Evolutionary conservation across 2,329 filamentous ascomycete genomes (phyloP).

Genomic region (Beauveria brongniartii): DNA sequence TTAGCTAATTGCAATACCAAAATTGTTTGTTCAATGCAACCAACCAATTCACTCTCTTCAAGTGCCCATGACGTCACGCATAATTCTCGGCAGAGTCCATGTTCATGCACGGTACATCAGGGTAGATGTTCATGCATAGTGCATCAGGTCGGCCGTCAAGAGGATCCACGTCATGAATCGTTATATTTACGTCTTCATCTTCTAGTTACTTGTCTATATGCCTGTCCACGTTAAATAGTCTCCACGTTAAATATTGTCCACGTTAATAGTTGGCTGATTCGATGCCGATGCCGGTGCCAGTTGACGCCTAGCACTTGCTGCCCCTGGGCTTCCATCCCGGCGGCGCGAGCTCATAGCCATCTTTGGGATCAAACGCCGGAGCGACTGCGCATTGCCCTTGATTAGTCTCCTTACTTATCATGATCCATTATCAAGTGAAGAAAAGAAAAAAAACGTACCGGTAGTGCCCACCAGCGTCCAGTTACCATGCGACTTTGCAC

Average conservation of each 20-base stretch:
- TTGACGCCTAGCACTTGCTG: not conserved
- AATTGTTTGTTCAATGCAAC: too few species aligned
- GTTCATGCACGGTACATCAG: not conserved
- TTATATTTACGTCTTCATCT: not conserved
- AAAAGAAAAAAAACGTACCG: constrained; percentile 9
- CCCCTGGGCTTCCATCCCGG: constrained; percentile 8
- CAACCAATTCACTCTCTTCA: too few species aligned
- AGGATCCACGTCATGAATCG: not conserved
- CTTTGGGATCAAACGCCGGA: not conserved
- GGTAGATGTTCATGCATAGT: not conserved
- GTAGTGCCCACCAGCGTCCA: constrained; percentile 39
- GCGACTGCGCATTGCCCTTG: not conserved
- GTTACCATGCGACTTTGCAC: constrained; percentile 32
- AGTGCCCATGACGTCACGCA: not conserved
- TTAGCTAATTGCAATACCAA: too few species aligned
- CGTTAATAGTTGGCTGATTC: too few species aligned
- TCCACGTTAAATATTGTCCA: too few species aligned
- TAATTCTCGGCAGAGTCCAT: not conserved
- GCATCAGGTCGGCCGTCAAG: not conserved
- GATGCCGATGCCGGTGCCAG: not conserved
- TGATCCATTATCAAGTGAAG: too few species aligned
- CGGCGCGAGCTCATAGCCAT: constrained; percentile 6
- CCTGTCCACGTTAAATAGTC: too few species aligned
- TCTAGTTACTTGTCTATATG: not conserved
- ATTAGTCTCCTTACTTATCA: not conserved